Base-by-base conservation (phyloP, 371 early-diverging fungal genomes). In the Mucor irregularis region DNA sequence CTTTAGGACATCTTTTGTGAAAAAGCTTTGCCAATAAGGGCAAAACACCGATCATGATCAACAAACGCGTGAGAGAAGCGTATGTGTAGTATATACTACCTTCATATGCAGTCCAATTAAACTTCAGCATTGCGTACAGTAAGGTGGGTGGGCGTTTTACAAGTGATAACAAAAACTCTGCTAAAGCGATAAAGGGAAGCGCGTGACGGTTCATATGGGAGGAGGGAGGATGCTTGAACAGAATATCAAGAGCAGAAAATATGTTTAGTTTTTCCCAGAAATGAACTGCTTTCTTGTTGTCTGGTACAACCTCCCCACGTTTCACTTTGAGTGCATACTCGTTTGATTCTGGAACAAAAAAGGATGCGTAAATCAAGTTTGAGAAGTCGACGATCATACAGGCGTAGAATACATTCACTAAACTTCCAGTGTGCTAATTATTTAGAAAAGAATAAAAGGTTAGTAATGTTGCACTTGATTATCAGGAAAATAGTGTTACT, bases 331-430 rank as follows among this genome's bases (percentile, higher is more conserved):
- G 13, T 2, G 13, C 44, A 13, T 2, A 25, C 13, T 44, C 37
- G n/a, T 62, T 50, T 44, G 84, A 81, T 54, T 84, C 84, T 8
- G 82, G 82, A 24, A 83, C 26, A 47, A 72, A 0, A 31, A 69
- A 57, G 7, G 9, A 22, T 5, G 57, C 39, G 35, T 74, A 69
- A 0, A 73, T 1, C 11, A 71, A 45, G 22, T 64, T 59, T 0
- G 64, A 2, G 14, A 59, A 13, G 19, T 64, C 60, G 31, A 54
- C 46, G 0, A 47, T 38, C 25, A 78, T 17, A 3, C 68, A 68
- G 25, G 73, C 34, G 38, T 71, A 81, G n/a, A 81, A 69, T 4
- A 78, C 42, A 21, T 59, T 40, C 14, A 71, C 16, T 19, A 79
- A 16, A 14, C 19, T 35, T 1, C 61, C 66, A 1, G 67, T 69